Evolutionary conservation across 2,329 filamentous ascomycete genomes (phyloP).

Genomic region (Penicillium sp.): DNA sequence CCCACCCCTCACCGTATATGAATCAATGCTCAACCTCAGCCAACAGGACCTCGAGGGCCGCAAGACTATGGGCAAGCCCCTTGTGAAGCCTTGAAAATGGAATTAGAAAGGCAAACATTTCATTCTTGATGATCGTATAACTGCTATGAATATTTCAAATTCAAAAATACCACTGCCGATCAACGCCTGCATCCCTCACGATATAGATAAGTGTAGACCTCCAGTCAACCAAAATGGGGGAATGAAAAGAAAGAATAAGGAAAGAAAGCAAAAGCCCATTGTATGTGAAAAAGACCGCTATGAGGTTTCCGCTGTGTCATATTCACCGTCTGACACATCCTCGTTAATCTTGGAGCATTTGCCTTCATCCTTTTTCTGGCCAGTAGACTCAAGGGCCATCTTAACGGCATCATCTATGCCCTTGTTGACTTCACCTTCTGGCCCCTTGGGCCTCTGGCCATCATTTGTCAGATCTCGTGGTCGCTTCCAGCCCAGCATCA

Average conservation of each 20-base stretch:
- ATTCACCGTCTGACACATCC: not conserved
- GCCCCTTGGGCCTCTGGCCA: not conserved
- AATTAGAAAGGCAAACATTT: not conserved
- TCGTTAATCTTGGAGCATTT: not conserved
- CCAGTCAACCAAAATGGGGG: not conserved
- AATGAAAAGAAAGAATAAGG: not conserved
- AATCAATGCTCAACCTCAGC: slow-evolving; percentile 1
- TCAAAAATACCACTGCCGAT: not conserved
- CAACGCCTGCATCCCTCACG: not conserved
- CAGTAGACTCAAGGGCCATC: not conserved
- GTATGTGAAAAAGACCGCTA: not conserved
- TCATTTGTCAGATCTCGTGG: slow-evolving; percentile 35
- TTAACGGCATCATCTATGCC: not conserved
- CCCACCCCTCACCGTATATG: not conserved
- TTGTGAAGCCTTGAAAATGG: slow-evolving; percentile 63
- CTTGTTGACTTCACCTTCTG: not conserved
- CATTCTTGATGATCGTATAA: not conserved
- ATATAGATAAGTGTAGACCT: not conserved
- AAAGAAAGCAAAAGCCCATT: not conserved
- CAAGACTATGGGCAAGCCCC: slow-evolving; percentile 79
- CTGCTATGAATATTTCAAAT: not conserved
- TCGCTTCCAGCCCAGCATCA: slow-evolving; percentile 67
- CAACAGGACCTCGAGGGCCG: slow-evolving; percentile 71
- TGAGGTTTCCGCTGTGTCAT: not conserved
- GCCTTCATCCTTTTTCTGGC: not conserved